phyloP scores from a whole-genome alignment of 108 stramenopile genomes.

The Cyclotella baltica region DNA sequence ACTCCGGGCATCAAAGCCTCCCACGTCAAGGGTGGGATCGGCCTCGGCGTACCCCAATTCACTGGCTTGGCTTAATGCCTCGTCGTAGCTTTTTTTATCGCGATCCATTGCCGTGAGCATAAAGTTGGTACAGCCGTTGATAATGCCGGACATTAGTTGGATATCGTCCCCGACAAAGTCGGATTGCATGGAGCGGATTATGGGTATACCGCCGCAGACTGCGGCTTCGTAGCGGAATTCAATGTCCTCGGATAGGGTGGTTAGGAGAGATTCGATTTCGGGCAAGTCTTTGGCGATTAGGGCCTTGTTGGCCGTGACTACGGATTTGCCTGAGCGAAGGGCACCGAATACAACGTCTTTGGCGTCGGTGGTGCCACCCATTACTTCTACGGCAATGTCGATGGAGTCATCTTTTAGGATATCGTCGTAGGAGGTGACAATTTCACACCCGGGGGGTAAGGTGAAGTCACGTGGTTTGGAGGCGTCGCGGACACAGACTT shows the following conservation, averaged over 20 bases:
- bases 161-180: conserved; percentile 94
- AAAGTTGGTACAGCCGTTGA: conserved; percentile 99
- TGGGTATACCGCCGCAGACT: conserved; percentile 97
- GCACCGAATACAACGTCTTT: conserved; percentile 88
- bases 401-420: conserved; percentile 87
- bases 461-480: conserved; percentile 82
- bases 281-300: conserved; percentile 90
- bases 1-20: conserved; percentile 90
- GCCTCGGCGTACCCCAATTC: conserved; percentile 94
- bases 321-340: conserved; percentile 82
- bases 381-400: conserved; percentile 94
- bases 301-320: conserved; percentile 98
- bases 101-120: conserved; percentile 98
- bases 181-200: conserved; percentile 94
- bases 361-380: conserved; percentile 93
- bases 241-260: conserved; percentile 47
- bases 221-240: conserved; percentile 96
- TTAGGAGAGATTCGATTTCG: conserved; percentile 83
- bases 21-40: conserved; percentile 94
- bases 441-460: conserved; percentile 71
- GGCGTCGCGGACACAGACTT: conserved; percentile 81
- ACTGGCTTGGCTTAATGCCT: conserved; percentile 88
- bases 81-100: conserved; percentile 90
- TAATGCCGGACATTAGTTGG: conserved; percentile 85
- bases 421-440: conserved; percentile 83